Evolutionary conservation across 108 stramenopile species (phyloP).

Genomic region (Asterionellopsis glacialis): DNA sequence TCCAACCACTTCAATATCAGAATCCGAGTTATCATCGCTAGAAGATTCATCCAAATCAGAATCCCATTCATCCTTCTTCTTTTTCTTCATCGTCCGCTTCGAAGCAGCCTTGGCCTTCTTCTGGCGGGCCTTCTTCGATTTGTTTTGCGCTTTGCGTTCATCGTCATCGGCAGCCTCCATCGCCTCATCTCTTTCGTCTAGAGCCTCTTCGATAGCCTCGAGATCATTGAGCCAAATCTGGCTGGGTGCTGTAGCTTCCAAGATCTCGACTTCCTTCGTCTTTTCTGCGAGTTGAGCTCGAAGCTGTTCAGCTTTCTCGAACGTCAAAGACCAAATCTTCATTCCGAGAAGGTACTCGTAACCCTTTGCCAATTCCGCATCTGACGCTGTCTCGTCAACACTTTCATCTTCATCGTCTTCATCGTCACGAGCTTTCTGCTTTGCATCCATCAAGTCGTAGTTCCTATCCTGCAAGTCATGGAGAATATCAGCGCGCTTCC

Average conservation of each 20-base stretch:
- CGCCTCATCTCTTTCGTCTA: conserved; percentile 73
- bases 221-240: conserved; percentile 93
- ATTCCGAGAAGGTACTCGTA: conserved; percentile 99
- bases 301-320: conserved; percentile 92
- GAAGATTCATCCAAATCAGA: conserved; percentile 35
- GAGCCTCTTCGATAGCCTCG: conserved; percentile 87
- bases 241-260: conserved; percentile 78
- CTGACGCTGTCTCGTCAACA: conserved; percentile 42
- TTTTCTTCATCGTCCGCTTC: conserved; percentile 35
- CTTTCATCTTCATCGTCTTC: conserved; percentile 57
- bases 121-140: conserved; percentile 27
- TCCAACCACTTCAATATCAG: conserved; percentile 9
- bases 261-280: conserved; percentile 64
- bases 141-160: conserved; percentile 57
- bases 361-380: conserved; percentile 77
- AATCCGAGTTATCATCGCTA: conserved; percentile 44
- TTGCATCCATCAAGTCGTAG: conserved; percentile 79
- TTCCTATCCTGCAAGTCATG: conserved; percentile 75
- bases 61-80: conserved; percentile 59
- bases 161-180: conserved; percentile 44
- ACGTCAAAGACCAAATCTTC: conserved; percentile 98
- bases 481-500: conserved; percentile 88
- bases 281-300: conserved; percentile 81
- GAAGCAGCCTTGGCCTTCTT: conserved; percentile 23
- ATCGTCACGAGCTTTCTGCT: conserved; percentile 25